Evolutionary conservation across 768 basidiomycete genomes (phyloP).

Genomic region (Cubamyces lactineus): DNA sequence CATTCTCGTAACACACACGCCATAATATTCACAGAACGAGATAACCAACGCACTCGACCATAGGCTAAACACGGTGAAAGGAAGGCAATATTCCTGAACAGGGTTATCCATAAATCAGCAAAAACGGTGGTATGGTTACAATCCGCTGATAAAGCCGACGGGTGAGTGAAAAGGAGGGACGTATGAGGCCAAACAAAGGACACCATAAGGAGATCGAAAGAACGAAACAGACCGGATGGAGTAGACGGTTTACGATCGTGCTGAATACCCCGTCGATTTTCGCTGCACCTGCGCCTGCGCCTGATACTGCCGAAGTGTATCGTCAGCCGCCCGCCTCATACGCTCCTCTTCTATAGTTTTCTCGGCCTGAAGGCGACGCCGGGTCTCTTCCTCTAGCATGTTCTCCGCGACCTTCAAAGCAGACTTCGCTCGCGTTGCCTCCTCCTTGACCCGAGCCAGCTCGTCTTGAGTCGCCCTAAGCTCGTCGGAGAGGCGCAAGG

Average conservation of each 20-base stretch:
- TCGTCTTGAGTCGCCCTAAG: conserved; percentile 69
- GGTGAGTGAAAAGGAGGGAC: not conserved
- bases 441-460: conserved; percentile 42
- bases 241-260: conserved; percentile 15
- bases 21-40: not conserved
- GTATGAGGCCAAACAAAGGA: not conserved
- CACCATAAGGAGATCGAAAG: conserved; percentile 7
- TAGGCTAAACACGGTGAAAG: not conserved
- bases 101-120: conserved; percentile 24
- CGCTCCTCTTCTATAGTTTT: conserved; percentile 52
- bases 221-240: conserved; percentile 5
- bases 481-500: conserved; percentile 68
- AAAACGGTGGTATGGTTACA: conserved; percentile 15
- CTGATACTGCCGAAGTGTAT: conserved; percentile 41
- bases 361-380: conserved; percentile 62
- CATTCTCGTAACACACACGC: conserved; percentile 6
- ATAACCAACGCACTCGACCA: conserved; percentile 1
- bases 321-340: conserved; percentile 54
- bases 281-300: conserved; percentile 18
- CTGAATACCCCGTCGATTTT: conserved; percentile 22
- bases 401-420: conserved; percentile 58
- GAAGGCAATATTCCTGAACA: conserved; percentile 16
- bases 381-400: conserved; percentile 62
- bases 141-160: conserved; percentile 14
- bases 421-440: conserved; percentile 57